Evolutionary conservation across 345 rosid genomes (phyloP), one percentile per base, ranked within the genome.

Genomic region (Arabis alpina): DNA sequence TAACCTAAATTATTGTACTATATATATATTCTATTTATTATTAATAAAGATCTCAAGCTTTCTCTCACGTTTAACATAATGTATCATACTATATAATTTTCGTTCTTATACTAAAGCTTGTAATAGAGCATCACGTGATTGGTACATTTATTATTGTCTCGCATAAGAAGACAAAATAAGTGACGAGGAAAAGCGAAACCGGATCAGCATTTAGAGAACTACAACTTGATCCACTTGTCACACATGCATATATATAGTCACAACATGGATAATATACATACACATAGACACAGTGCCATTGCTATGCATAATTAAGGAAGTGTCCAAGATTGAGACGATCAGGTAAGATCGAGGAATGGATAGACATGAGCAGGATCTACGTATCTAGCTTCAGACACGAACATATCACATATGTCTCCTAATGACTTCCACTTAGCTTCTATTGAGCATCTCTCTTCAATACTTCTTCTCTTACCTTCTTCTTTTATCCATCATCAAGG

Each of bases 171-270:
- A 68, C 74, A 61, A 61, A 68, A 68, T 39, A 45, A 28, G 63
- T 75, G 79, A 75, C 70, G 79, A 68, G 70, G 79, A 75, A 54
- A 75, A 16, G n/a, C 40, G 70, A 54, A 68, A 61, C 39, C 64
- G 64, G 50, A 24, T 36, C 45, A 42, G 15, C 27, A 44, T 52
- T 41, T 12, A 66, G 55, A 53, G 61, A 24, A 52, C n/a, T 32
- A 19, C 44, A 53, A 60, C 5, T 44, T 44, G 64, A 37, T 13
- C 74, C 79, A 75, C 70, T 45, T 75, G 79, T 61, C 74, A 54
- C 24, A 48, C 79, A 75, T 75, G 79, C 79, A 68, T 49, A 54
- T 23, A 45, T 47, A 48, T 36, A 55, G 65, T 28, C 64, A 40
- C 64, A 40, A 10, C 52, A 47, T 28, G 13, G 30, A 40, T 37